Evolutionary conservation across 2,329 filamentous ascomycete species (phyloP), one percentile per base, ranked within the genome.

Genomic region (Rhynchosporium agropyri): DNA sequence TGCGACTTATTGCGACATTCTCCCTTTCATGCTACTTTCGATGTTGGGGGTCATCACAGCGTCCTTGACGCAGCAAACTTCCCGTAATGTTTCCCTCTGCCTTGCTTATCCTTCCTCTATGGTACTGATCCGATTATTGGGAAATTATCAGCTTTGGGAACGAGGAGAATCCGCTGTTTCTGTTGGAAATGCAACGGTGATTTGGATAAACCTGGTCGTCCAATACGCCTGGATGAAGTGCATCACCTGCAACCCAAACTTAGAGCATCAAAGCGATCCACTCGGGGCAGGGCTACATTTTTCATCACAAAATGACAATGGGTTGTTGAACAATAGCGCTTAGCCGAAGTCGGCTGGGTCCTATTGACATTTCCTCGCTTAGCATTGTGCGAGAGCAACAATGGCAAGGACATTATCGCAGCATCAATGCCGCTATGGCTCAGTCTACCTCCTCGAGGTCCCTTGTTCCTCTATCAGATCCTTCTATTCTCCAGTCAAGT

Each of bases 271-370:
- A 20, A n/a, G 42, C 20, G 42, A 5, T 43, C 20, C 15, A n/a
- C 42, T 43, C 42, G 12, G 5, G 8, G 29, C 26, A 12, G 33
- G n/a, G 50, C 15, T 53, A 33, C 50, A 38, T 33, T 38, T 31
- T 15, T 7, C 9, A 10, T 33, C 12, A 9, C 13, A 7, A 8
- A 15, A 38, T 40, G 13, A 53, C 50, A 53, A 53, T 53, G 38
- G 50, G 31, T 40, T 53, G 50, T 40, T 26, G n/a, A 38, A 53
- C 50, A 53, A 53, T 53, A 53, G 50, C 50, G 38, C 49, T 15
- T 9, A 53, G 31, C 4, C 33, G 20, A n/a, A 38, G 15, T 15
- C 20, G 49, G 33, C 36, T 13, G 33, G 33, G 20, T 15, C 13
- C 42, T 43, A 53, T 53, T 26, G 50, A 53, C 31, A 33, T 38